phyloP scores from a whole-genome alignment of 1,284 basidiomycete species.

The Meira miltonrushii region DNA sequence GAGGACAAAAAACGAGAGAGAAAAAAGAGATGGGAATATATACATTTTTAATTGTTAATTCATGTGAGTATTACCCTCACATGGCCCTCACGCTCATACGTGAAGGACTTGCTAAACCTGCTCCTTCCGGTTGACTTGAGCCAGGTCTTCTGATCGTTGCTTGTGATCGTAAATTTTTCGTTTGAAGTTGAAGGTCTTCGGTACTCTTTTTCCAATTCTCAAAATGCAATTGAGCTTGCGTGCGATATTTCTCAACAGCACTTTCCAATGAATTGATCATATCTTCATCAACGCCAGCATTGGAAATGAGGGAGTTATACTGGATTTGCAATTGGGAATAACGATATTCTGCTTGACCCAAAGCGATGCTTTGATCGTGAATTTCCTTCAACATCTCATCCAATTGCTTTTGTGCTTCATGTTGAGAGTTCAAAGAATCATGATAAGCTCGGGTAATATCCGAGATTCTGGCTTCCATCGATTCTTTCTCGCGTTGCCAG shows the following conservation, averaged over 20 bases:
- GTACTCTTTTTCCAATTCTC: slow-evolving; percentile 30
- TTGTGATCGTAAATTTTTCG: slow-evolving; percentile 15
- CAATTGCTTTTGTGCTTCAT: slow-evolving; percentile 76
- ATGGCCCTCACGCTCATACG: background rate
- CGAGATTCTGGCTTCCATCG: slow-evolving; percentile 66
- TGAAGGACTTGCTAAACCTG: slow-evolving; percentile 1
- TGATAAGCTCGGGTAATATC: slow-evolving; percentile 66
- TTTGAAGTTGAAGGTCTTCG: slow-evolving; percentile 24
- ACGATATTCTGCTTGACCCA: slow-evolving; percentile 70
- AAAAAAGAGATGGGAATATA: background rate
- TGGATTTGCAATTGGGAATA: slow-evolving; percentile 30
- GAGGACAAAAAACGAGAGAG: background rate
- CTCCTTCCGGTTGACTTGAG: slow-evolving; percentile 14
- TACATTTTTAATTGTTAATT: background rate
- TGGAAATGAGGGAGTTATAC: slow-evolving; percentile 24
- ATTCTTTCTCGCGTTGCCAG: slow-evolving; percentile 80
- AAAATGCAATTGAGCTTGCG: slow-evolving; percentile 36
- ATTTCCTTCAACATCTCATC: slow-evolving; percentile 76
- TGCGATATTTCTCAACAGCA: slow-evolving; percentile 29
- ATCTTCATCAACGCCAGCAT: slow-evolving; percentile 30
- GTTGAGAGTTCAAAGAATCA: slow-evolving; percentile 65
- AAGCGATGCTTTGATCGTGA: slow-evolving; percentile 68
- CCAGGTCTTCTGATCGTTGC: slow-evolving; percentile 16
- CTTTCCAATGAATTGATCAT: slow-evolving; percentile 26
- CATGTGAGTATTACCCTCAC: background rate